Conservation (phyloP, 129 eudicot genomes). For the Rutidosis leptorrhynchoides region DNA sequence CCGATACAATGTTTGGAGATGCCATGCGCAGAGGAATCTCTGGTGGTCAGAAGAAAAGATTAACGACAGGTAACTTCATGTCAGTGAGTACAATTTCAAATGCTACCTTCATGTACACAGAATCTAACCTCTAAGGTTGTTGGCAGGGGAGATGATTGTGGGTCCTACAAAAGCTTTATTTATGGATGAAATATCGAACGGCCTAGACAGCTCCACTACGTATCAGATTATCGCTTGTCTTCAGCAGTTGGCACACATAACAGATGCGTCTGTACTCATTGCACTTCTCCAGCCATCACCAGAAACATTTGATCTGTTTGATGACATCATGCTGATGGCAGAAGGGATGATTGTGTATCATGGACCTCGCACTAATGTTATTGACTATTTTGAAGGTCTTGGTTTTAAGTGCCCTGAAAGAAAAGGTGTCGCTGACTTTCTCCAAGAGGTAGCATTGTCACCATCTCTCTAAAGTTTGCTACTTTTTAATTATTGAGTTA, state of each 20-base stretch:
- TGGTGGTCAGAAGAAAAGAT: constrained; percentile 84
- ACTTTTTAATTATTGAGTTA: neutral
- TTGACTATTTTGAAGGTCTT: constrained; percentile 57
- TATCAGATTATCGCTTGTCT: constrained; percentile 72
- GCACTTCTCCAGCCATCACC: constrained; percentile 94
- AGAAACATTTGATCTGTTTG: constrained; percentile 76
- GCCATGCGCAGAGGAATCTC: constrained; percentile 83
- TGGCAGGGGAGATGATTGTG: constrained; percentile 78
- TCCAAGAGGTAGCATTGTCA: constrained; percentile 73
- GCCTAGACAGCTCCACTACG: constrained; percentile 85
- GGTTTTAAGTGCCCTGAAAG: constrained; percentile 83
- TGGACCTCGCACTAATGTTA: constrained; percentile 50
- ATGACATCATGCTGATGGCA: constrained; percentile 73
- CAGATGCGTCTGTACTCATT: constrained; percentile 64
- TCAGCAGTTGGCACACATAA: constrained; percentile 67
- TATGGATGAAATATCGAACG: constrained; percentile 89
- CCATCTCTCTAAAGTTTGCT: neutral
- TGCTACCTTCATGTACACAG: neutral
- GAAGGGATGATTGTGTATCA: constrained; percentile 81
- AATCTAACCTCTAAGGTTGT: constrained; percentile 5
- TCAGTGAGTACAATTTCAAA: neutral
- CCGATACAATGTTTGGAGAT: constrained; percentile 71
- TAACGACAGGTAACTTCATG: constrained; percentile 60
- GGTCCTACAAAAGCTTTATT: constrained; percentile 74
- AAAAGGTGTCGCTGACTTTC: constrained; percentile 87